Conservation (phyloP, 495 filamentous ascomycete genomes). For the Hypoxylon lienhwacheense region DNA sequence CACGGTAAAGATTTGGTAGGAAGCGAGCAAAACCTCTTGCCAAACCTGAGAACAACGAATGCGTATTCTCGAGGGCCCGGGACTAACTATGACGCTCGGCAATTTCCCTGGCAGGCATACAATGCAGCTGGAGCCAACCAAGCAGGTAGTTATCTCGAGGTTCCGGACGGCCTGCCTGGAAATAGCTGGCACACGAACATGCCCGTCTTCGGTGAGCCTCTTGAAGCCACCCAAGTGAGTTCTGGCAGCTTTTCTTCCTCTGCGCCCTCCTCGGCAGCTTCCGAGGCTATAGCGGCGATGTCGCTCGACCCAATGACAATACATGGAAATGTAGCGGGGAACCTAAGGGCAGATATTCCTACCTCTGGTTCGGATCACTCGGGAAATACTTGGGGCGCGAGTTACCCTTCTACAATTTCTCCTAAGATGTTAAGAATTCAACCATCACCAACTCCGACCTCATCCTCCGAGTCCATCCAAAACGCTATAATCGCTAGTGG, state of each 20-base stretch:
- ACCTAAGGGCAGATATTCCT: not conserved
- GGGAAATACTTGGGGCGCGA: constrained; percentile 20
- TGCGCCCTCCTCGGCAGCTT: constrained; percentile 26
- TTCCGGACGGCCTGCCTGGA: constrained; percentile 20
- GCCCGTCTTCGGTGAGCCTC: constrained; percentile 30
- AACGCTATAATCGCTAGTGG: constrained; percentile 26
- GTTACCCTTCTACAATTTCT: constrained; percentile 39
- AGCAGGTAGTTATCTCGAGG: constrained; percentile 9
- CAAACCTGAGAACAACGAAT: constrained; percentile 32
- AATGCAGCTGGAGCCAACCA: constrained; percentile 6
- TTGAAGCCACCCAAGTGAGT: constrained; percentile 25
- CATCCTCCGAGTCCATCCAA: constrained; percentile 42
- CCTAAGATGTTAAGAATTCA: constrained; percentile 43
- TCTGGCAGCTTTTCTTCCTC: constrained; percentile 36
- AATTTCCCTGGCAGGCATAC: constrained; percentile 19
- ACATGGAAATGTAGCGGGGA: constrained; percentile 8
- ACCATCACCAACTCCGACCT: constrained; percentile 38
- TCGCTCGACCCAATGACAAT: constrained; percentile 19
- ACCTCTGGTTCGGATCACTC: constrained; percentile 2
- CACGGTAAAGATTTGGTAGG: constrained; percentile 32
- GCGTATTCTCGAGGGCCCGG: constrained; percentile 22
- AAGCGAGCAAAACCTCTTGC: constrained; percentile 36
- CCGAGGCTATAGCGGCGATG: constrained; percentile 36
- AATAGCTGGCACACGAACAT: constrained; percentile 6
- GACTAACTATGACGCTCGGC: constrained; percentile 19